Evolutionary conservation across 768 basidiomycete genomes (phyloP).

Genomic region (Paxillus ammoniavirescens): DNA sequence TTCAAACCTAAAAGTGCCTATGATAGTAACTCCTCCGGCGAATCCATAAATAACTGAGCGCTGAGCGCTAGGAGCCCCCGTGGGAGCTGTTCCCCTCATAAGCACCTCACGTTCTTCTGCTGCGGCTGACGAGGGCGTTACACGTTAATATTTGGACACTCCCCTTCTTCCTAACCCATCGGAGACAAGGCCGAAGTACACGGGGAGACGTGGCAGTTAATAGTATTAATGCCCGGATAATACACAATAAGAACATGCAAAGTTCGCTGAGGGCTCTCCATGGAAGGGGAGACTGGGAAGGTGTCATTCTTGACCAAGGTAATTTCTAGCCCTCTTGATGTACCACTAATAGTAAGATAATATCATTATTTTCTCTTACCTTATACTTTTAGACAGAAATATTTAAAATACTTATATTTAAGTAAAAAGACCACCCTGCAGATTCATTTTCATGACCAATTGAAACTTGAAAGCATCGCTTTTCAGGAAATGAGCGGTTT

Average conservation of each 20-base stretch:
- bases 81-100: not conserved
- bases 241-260: not conserved
- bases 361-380: too few species aligned
- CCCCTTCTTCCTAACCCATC: not conserved
- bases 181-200: not conserved
- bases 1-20: too few species aligned
- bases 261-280: not conserved
- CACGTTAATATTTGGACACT: not conserved
- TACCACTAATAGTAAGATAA: too few species aligned
- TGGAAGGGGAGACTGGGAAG: not conserved
- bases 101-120: not conserved
- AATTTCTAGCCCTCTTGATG: too few species aligned
- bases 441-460: too few species aligned
- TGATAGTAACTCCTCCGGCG: conserved; percentile 1
- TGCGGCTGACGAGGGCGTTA: not conserved
- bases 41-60: conserved; percentile 10
- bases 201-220: not conserved
- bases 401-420: too few species aligned
- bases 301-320: conserved; percentile 4
- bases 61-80: too few species aligned
- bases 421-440: too few species aligned
- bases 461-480: conserved; percentile 9
- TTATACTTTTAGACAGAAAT: too few species aligned
- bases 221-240: too few species aligned
- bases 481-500: conserved; percentile 32